Base-by-base conservation (phyloP, 768 basidiomycete genomes). In the Tylopilus vinaceipallidus region DNA sequence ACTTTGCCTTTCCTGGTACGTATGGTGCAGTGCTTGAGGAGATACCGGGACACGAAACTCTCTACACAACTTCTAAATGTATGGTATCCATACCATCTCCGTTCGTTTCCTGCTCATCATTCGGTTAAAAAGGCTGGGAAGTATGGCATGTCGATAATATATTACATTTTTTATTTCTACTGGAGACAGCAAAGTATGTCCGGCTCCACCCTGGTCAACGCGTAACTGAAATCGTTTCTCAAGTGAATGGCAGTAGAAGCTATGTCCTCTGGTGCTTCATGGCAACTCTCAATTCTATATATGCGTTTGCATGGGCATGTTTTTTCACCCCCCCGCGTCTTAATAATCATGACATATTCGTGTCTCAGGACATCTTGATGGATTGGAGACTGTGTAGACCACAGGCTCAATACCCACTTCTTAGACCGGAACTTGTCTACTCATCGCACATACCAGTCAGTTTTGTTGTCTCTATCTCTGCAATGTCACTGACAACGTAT, bases 51-150 rank as follows among this genome's bases (percentile, higher is more conserved):
- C 62, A 91, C 92, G 2, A 73, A 73, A 32, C 65, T 86, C 33
- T 55, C 71, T 16, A 87, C 86, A 0, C 95, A 98, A 74, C 66
- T 98, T 36, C 80, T 98, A 61, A 99, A 99, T 63, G 95, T 91
- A 42, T 46, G 81, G 64, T 12, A 44, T 47, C 41, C 30, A 34
- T n/a, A 10, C 20, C 24, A 16, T 29, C 14, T 44, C 37, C 32
- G 26, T 32, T 16, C 48, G n/a, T 41, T 23, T 30, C 6, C 16
- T 52, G 14, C 12, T 49, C 27, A 55, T 29, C 34, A 29, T 33
- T 20, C 45, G 14, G 37, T 42, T 33, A 30, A 20, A 41, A 54
- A 95, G 93, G 93, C 81, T 9, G 93, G 92, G 3, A 95, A 95
- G 70, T 97, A 95, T 57, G 74, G 70, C 3, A 69, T 74, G 44